Conservation (phyloP, 1,284 basidiomycete species). For the Cutaneotrichosporon sp. region DNA sequence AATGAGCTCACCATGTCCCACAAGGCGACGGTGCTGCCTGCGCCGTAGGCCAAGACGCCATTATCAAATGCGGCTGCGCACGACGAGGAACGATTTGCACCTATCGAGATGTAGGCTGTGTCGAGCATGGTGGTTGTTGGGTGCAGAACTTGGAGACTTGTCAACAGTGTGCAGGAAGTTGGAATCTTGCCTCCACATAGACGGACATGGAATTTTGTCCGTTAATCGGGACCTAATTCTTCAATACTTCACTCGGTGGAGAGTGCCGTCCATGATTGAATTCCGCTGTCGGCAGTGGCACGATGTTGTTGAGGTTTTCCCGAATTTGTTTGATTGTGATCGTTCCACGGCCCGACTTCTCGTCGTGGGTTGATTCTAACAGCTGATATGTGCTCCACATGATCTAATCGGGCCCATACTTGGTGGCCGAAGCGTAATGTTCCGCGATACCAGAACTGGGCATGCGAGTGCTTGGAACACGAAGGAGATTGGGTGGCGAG, state of each 20-base stretch:
- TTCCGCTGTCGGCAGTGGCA: too few species aligned
- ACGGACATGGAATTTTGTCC: slow-evolving; percentile 1
- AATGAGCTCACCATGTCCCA: slow-evolving; percentile 68
- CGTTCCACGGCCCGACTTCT: neutral
- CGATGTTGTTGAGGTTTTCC: neutral
- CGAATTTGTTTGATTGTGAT: neutral
- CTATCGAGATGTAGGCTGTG: slow-evolving; percentile 69
- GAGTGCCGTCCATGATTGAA: too few species aligned
- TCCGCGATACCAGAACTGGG: neutral
- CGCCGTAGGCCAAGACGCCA: slow-evolving; percentile 72
- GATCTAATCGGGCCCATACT: neutral
- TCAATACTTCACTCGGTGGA: neutral
- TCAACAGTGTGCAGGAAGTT: neutral
- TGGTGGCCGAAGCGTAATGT: neutral
- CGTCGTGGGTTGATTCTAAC: neutral
- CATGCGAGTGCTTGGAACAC: neutral
- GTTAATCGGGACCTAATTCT: neutral
- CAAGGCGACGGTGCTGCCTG: slow-evolving; percentile 70
- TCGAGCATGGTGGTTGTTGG: slow-evolving; percentile 8
- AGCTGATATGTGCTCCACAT: neutral
- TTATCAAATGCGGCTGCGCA: slow-evolving; percentile 59
- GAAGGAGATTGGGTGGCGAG: too few species aligned
- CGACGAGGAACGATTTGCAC: slow-evolving; percentile 71
- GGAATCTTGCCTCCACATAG: slow-evolving; percentile 1
- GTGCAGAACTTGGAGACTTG: neutral